Base-by-base conservation (phyloP, 495 filamentous ascomycete species). In the Recurvomyces mirabilis region DNA sequence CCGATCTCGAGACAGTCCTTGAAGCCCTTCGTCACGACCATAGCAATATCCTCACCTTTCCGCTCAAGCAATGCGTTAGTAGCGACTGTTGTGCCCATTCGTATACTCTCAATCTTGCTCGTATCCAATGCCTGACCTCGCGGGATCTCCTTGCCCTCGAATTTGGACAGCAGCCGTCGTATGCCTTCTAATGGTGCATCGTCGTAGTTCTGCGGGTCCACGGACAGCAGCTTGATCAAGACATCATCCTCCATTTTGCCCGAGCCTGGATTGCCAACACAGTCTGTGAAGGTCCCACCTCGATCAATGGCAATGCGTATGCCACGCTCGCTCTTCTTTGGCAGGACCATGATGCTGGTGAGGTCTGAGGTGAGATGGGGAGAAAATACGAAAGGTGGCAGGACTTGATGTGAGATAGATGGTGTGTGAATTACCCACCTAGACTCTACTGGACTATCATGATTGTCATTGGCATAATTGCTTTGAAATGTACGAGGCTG, bases 21-120 rank as follows among this genome's bases (percentile, higher is more conserved):
- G 65, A 98, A 98, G 0, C 91, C 91, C 58, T 85, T 82, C 1
- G 93, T 95, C 9, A 93, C 87, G 17, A 96, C 73, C 54, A 98
- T 71, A 2, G 81, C 91, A 47, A 93, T 93, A 53, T 77, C 78
- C 62, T 94, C 91, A 5, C 91, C 91, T 63, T 96, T 98, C 45
- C 91, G 66, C 63, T 98, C 93, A 1, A 98, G 69, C 43, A 98
- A 63, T n/a, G 66, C 66, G 42, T 69, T 69, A 6, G 66, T 69
- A 1, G 66, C 66, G 1, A 69, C 66, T 11, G 66, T 69, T 3
- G 66, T 69, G 19, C 66, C 66, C 66, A 69, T 69, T n/a, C 66
- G 55, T 49, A 69, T 69, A 38, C 57, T 61, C 51, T 68, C 79
- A 53, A 98, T 95, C 54, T 74, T 65, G 28, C 80, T 76, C 2